Conservation (phyloP, 345 rosid species). For the Euphorbia tirucalli region DNA sequence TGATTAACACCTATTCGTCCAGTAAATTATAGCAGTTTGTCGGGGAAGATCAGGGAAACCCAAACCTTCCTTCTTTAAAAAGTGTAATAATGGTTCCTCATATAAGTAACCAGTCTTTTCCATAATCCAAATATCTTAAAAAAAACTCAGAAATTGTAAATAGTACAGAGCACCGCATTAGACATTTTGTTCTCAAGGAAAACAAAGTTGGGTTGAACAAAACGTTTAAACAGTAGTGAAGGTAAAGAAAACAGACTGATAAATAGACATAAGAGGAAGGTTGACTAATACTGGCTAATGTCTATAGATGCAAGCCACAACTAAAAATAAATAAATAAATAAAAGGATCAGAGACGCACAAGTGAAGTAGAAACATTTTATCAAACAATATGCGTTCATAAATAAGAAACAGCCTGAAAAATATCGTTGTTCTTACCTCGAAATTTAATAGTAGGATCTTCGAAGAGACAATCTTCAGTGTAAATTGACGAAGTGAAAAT, state of each 20-base stretch:
- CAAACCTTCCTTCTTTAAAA: too few species aligned
- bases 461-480: constrained; percentile 72
- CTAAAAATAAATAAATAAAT: too few species aligned
- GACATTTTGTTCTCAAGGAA: background rate
- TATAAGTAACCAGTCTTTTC: background rate
- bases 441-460: constrained; percentile 87
- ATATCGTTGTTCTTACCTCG: constrained; percentile 42
- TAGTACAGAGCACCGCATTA: background rate
- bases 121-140: background rate
- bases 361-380: constrained; percentile 1
- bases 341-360: too few species aligned
- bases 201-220: background rate
- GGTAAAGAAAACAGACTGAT: background rate
- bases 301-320: too few species aligned
- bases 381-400: background rate
- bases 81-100: background rate
- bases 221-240: background rate
- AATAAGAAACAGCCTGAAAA: background rate
- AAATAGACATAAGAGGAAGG: too few species aligned
- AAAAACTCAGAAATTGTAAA: too few species aligned
- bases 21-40: background rate
- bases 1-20: background rate
- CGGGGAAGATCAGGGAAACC: too few species aligned
- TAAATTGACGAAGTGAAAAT: constrained; percentile 60
- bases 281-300: too few species aligned